phyloP scores from a whole-genome alignment of 164 flowering plant genomes.

The Dillenia turbinata region DNA sequence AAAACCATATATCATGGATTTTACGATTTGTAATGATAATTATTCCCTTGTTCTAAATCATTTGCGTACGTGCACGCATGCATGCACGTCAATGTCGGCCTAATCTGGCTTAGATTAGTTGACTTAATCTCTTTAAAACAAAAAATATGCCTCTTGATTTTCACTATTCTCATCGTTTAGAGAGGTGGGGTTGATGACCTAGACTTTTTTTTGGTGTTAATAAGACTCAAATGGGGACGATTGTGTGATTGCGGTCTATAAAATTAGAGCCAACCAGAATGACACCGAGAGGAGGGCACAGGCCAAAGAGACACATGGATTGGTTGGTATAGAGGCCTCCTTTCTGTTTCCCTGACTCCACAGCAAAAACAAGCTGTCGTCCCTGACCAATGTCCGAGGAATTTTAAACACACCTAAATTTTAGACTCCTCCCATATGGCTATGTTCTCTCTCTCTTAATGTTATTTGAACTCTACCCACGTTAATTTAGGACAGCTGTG shows the following conservation, averaged over 20 bases:
- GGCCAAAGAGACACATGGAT: neutral
- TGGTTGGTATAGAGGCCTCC: neutral
- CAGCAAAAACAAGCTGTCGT: conserved; percentile 12
- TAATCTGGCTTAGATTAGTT: neutral
- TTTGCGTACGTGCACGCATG: conserved; percentile 18
- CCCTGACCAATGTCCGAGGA: conserved; percentile 2
- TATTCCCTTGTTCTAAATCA: neutral
- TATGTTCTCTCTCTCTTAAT: too few relatives aligned
- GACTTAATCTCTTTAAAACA: too few relatives aligned
- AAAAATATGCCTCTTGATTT: too few relatives aligned
- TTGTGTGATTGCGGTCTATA: too few relatives aligned
- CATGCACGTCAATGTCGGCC: conserved; percentile 31
- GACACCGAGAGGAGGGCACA: neutral
- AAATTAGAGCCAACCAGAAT: neutral
- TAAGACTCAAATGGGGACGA: too few relatives aligned
- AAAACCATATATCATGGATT: too few relatives aligned
- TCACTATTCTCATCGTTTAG: too few relatives aligned
- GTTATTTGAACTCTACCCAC: too few relatives aligned
- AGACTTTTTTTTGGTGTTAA: too few relatives aligned
- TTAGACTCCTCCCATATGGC: neutral
- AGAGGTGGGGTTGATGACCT: too few relatives aligned
- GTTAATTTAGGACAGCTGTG: too few relatives aligned
- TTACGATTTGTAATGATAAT: too few relatives aligned
- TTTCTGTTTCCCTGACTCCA: neutral
- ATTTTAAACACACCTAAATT: neutral